Evolutionary conservation across 164 flowering plant species (phyloP), one percentile per base, ranked within the genome.

Genomic region (Vitis rupestris): DNA sequence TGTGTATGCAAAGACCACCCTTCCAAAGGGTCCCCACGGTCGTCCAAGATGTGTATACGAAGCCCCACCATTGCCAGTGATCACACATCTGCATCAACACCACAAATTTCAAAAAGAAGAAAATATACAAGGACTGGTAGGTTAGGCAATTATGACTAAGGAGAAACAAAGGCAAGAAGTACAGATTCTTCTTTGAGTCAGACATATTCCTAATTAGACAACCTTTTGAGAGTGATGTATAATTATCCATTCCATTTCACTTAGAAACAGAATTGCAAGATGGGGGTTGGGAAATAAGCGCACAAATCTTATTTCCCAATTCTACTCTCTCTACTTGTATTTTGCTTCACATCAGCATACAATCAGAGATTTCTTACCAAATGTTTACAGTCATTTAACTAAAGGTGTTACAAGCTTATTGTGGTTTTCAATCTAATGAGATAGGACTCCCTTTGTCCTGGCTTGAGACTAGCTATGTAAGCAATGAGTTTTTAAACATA

Each of bases 1-100:
- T 50, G 94, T 88, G 83, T 88, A 80, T 49, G 91, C 93, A 79
- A 80, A 93, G 23, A 95, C 88, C 72, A 95, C 99, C 74, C 97
- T 84, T 75, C 94, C 98, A 76, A 88, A 95, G 29, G 98, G 97
- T 62, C 98, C 99, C 98, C 99, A 95, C 51, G 98, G 98, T 54
- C 99, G 83, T 54, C 99, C 99, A 30, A 95, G 97, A 82, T 83
- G 75, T 30, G 78, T 12, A 71, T 95, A 93, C 19, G 85, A 72
- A 68, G 79, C 48, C 56, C 84, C 85, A 15, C 99, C 98, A 81
- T 85, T 90, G 62, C 99, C 98, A 50, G 99, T 93, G 60, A 95
- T 91, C 58, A 90, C 92, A 77, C 99, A 95, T 71, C 99, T 93
- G 83, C 76, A 81, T 53, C 30, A 65, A 11, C 49, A 51, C 29